Percentiles rank a stretch among this genome's conserved stretches.
Evolutionary conservation across 2,329 filamentous ascomycete species (phyloP).

Genomic region (Piedraia hortae): DNA sequence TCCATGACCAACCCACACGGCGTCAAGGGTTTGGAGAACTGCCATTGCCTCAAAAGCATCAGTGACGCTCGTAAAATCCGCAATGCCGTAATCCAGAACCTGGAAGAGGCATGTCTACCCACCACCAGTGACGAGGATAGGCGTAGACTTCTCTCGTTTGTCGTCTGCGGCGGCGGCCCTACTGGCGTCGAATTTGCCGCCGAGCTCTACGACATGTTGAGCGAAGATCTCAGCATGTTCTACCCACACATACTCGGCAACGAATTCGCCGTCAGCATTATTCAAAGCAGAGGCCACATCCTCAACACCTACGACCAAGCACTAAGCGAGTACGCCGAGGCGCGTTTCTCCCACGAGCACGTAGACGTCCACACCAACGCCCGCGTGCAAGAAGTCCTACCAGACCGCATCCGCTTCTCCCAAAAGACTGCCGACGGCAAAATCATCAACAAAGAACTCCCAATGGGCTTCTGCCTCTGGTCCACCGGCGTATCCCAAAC

Average conservation of each 20-base stretch:
- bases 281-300: slow-evolving; percentile 83
- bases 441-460: slow-evolving; percentile 67
- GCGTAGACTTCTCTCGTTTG: slow-evolving; percentile 68
- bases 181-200: slow-evolving; percentile 96
- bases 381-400: slow-evolving; percentile 63
- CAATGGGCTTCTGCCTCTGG: slow-evolving; percentile 91
- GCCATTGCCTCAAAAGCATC: slow-evolving; percentile 86
- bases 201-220: slow-evolving; percentile 83
- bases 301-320: slow-evolving; percentile 96
- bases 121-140: slow-evolving; percentile 76
- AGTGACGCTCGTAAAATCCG: slow-evolving; percentile 73
- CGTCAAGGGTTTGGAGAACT: slow-evolving; percentile 79
- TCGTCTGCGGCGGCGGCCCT: slow-evolving; percentile 81
- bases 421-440: slow-evolving; percentile 51
- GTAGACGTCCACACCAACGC: slow-evolving; percentile 83
- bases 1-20: slow-evolving; percentile 87
- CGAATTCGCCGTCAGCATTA: slow-evolving; percentile 90
- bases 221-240: slow-evolving; percentile 62
- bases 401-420: slow-evolving; percentile 67
- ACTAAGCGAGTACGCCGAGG: slow-evolving; percentile 73
- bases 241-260: slow-evolving; percentile 85
- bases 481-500: slow-evolving; percentile 83
- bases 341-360: slow-evolving; percentile 68
- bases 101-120: slow-evolving; percentile 77
- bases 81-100: slow-evolving; percentile 64